Percentiles rank a stretch among this genome's conserved stretches.
phyloP scores from a whole-genome alignment of 768 basidiomycete species.

The Coprinellus micaceus region DNA sequence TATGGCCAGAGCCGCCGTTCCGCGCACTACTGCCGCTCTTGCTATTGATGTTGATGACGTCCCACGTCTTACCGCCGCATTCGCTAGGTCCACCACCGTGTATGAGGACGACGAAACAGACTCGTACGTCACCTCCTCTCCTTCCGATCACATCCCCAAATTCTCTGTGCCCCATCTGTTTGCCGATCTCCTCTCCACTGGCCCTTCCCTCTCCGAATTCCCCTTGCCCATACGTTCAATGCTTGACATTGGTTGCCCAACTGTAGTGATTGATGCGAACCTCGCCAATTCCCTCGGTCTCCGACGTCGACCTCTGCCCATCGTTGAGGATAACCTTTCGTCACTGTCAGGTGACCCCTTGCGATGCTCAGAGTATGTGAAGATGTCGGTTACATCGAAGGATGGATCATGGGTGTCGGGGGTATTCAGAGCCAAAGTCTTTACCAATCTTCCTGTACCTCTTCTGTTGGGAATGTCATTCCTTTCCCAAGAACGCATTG shows the following conservation, averaged over 20 bases:
- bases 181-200: background rate
- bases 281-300: conserved; percentile 14
- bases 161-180: conserved; percentile 4
- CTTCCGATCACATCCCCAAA: conserved; percentile 1
- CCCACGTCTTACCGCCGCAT: conserved; percentile 1
- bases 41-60: too few relatives aligned
- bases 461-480: conserved; percentile 24
- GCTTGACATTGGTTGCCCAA: conserved; percentile 20
- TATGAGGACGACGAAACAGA: conserved; percentile 4
- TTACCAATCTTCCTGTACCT: conserved; percentile 15
- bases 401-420: conserved; percentile 18
- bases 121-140: conserved; percentile 1
- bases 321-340: conserved; percentile 16
- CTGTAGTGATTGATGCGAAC: conserved; percentile 18
- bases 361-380: conserved; percentile 18
- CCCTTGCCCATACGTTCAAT: conserved; percentile 9
- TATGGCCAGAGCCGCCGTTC: background rate
- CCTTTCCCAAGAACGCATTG: conserved; percentile 15
- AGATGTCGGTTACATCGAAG: conserved; percentile 10
- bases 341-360: conserved; percentile 13
- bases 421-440: conserved; percentile 17
- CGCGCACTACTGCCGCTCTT: conserved; percentile 2
- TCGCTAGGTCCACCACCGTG: background rate
- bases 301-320: conserved; percentile 13
- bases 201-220: conserved; percentile 7